Evolutionary conservation across 352 stramenopile species (phyloP).

Genomic region (Thalassiosira exigua): DNA sequence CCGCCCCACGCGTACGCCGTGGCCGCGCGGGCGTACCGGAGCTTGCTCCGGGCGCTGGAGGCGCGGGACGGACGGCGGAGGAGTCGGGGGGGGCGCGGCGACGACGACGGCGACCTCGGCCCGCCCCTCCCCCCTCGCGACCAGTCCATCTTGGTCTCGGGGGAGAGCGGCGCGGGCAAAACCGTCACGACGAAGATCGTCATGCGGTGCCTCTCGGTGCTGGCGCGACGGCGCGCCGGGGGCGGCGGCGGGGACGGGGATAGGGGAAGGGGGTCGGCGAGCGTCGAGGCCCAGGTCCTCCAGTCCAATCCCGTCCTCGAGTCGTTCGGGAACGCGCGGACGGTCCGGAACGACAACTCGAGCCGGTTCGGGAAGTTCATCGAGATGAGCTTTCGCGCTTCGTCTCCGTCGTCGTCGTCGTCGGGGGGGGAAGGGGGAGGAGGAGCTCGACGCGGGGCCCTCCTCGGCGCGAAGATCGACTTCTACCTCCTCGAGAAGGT

Average conservation of each 20-base stretch:
- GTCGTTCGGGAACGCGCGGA: slow-evolving; percentile 93
- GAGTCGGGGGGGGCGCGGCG: slow-evolving; percentile 49
- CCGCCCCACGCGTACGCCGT: slow-evolving; percentile 73
- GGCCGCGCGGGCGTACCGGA: slow-evolving; percentile 72
- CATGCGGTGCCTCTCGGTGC: slow-evolving; percentile 92
- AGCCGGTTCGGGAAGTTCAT: slow-evolving; percentile 98
- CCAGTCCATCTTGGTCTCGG: slow-evolving; percentile 91
- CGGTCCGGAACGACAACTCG: slow-evolving; percentile 96
- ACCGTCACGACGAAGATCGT: slow-evolving; percentile 96
- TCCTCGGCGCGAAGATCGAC: slow-evolving; percentile 84
- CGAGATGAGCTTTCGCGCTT: slow-evolving; percentile 96
- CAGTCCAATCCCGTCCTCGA: slow-evolving; percentile 94
- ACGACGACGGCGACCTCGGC: background rate
- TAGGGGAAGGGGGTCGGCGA: background rate
- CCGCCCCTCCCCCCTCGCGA: slow-evolving; percentile 10
- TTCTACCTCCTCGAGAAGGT: slow-evolving; percentile 94
- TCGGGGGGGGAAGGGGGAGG: no score
- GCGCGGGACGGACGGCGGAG: slow-evolving; percentile 30
- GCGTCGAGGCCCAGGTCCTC: slow-evolving; percentile 92
- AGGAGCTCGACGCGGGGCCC: slow-evolving; percentile 48
- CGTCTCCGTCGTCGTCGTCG: no score
- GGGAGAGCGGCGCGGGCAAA: slow-evolving; percentile 93
- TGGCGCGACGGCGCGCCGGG: slow-evolving; percentile 49
- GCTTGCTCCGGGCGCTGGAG: slow-evolving; percentile 71
- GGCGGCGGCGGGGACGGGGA: background rate